These are phyloP conservation scores for Orbilia blumenaviensis DNA, from an alignment of 2,329 filamentous ascomycete species.

Conservation along the genomic window DNA sequence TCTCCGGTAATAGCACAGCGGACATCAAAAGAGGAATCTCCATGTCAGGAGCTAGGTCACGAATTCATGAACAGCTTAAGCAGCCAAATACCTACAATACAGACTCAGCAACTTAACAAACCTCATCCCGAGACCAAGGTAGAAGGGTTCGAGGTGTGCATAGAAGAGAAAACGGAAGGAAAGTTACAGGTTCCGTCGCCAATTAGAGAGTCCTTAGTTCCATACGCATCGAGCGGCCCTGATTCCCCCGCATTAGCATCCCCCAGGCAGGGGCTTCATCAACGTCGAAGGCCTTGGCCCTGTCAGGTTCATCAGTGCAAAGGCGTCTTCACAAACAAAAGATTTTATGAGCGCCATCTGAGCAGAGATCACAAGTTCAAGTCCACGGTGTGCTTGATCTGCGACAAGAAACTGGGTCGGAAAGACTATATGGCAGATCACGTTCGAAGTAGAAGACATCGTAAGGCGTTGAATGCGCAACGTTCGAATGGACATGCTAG, in stretches of 20 bases:
- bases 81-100: neutral
- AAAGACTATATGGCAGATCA: slow-evolving; percentile 48
- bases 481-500: no score
- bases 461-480: neutral
- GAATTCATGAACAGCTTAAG: neutral
- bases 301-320: slow-evolving; percentile 6
- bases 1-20: neutral
- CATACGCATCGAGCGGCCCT: neutral
- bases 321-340: slow-evolving; percentile 20
- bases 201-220: neutral
- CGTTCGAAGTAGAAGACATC: slow-evolving; percentile 16
- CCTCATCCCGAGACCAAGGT: neutral
- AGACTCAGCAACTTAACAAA: neutral
- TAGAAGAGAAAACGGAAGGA: neutral
- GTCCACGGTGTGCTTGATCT: slow-evolving; percentile 8
- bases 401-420: slow-evolving; percentile 19
- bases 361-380: slow-evolving; percentile 32
- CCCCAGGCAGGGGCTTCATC: neutral
- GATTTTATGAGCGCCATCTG: slow-evolving; percentile 34
- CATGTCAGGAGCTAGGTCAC: neutral
- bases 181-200: neutral
- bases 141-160: neutral
- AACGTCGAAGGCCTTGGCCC: slow-evolving; percentile 12
- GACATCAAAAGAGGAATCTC: neutral
- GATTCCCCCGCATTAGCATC: neutral